phyloP scores from a whole-genome alignment of 768 basidiomycete genomes.

The Plicaturopsis crispa region DNA sequence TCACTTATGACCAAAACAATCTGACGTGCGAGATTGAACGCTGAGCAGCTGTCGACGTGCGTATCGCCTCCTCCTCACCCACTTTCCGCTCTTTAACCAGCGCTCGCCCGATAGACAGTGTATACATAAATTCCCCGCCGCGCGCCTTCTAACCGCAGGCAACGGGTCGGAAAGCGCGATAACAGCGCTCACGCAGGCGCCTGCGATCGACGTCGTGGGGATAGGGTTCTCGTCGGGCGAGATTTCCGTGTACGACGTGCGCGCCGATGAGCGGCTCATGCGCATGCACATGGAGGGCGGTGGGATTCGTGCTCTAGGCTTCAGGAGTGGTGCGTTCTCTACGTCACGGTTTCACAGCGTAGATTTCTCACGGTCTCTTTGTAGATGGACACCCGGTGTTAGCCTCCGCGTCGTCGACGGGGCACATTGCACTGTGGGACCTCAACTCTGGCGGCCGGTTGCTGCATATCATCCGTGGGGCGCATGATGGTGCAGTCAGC shows the following conservation, averaged over 20 bases:
- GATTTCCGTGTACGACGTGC: conserved; percentile 83
- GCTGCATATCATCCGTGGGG: conserved; percentile 78
- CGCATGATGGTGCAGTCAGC: conserved; percentile 82
- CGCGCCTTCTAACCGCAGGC: conserved; percentile 39
- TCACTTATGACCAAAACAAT: conserved; percentile 22
- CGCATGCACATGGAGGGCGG: conserved; percentile 89
- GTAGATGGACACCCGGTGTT: conserved; percentile 79
- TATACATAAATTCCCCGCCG: conserved; percentile 69
- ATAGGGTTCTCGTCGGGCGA: conserved; percentile 85
- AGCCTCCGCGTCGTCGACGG: conserved; percentile 79
- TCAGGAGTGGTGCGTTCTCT: conserved; percentile 66
- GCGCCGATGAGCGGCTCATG: conserved; percentile 84
- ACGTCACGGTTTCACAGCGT: too few relatives aligned
- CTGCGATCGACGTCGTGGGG: conserved; percentile 95
- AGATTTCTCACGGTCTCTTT: too few relatives aligned
- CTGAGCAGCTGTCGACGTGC: conserved; percentile 16
- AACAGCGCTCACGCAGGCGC: conserved; percentile 81
- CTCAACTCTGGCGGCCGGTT: conserved; percentile 75
- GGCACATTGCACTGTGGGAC: conserved; percentile 93
- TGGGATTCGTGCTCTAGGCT: conserved; percentile 65
- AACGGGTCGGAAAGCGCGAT: conserved; percentile 38
- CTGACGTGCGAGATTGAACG: conserved; percentile 19
- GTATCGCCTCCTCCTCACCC: too few relatives aligned
- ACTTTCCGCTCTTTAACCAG: too few relatives aligned
- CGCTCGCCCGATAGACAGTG: too few relatives aligned